A percentile compares a stretch with the other conserved stretches of the same genome.
These are phyloP conservation scores for Gymnopilus junonius DNA, from an alignment of 768 basidiomycete genomes.

Conservation along the genomic window DNA sequence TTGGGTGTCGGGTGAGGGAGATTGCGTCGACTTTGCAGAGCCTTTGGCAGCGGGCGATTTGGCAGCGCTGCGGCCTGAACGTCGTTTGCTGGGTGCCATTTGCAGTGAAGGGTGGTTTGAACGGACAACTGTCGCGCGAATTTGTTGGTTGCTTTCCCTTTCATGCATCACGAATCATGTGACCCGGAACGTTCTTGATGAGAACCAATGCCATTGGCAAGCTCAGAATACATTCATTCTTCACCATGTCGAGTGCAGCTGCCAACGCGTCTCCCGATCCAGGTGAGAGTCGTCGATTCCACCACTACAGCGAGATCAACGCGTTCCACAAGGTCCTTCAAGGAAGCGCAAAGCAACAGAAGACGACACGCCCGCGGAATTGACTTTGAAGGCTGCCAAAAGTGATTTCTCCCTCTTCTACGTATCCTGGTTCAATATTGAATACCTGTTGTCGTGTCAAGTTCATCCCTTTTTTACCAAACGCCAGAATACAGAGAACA, in stretches of 20 bases:
- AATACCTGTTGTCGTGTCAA: slow-evolving; percentile 5
- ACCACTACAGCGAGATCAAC: too few relatives aligned
- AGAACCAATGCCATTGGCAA: background rate
- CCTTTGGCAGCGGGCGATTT: slow-evolving; percentile 9
- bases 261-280: background rate
- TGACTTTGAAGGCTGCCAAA: slow-evolving; percentile 15
- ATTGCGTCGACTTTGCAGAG: background rate
- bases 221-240: background rate
- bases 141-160: background rate
- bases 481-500: slow-evolving; percentile 1
- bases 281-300: background rate
- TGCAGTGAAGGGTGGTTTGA: background rate
- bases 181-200: background rate
- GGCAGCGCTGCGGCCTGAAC: slow-evolving; percentile 15
- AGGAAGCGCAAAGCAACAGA: slow-evolving; percentile 18
- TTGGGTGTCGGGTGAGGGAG: background rate
- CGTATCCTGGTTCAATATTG: background rate
- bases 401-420: slow-evolving; percentile 9
- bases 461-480: slow-evolving; percentile 42
- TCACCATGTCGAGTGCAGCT: background rate
- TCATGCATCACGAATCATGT: background rate
- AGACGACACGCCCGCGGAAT: background rate
- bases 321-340: slow-evolving; percentile 8
- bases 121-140: background rate
- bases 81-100: slow-evolving; percentile 17